Base-by-base conservation (phyloP, 73 alveolate genomes). In the Paramecium sonneborni region DNA sequence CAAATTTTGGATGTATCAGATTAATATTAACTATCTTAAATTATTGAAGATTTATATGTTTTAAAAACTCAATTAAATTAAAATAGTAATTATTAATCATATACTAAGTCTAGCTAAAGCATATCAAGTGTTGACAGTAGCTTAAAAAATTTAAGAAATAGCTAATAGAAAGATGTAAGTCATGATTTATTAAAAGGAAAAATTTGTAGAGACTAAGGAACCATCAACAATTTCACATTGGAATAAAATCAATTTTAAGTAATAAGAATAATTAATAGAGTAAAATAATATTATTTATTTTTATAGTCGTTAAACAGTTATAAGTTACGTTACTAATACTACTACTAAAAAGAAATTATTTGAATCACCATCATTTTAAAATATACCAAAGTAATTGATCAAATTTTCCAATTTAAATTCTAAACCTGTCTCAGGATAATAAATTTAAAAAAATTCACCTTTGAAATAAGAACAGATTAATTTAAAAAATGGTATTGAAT, bases 91-190 rank as follows among this genome's bases (percentile, higher is more conserved):
- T 18, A 23, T 20, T 10, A 79, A 43, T 79, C n/a, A 10, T 79
- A 44, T 39, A 28, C 15, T 79, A 79, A 30, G 44, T 79, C 55
- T 72, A 72, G 86, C 90, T 14, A 24, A 79, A 79, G 24, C 69
- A 6, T 79, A 79, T 41, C 44, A 79, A 41, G 55, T 79, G 26
- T 79, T 79, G 55, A 79, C 74, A 30, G 90, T 79, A 11, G 74
- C 90, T 8, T 39, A 26, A 39, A 79, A 79, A 41, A 43, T 79
- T 8, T 34, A 79, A 20, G 90, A 79, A 39, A 79, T 79, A 18
- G 90, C 90, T 3, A 79, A 23, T 18, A 46, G 74, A 44, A 38
- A 79, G 23, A 79, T 43, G 44, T 7, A 79, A 32, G 10, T 24
- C 1, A 43, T 79, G 55, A 26, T 28, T 9, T 34, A 11, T 12